Base-by-base conservation (phyloP, 768 basidiomycete species). In the Coprinellus aureogranulatus region DNA sequence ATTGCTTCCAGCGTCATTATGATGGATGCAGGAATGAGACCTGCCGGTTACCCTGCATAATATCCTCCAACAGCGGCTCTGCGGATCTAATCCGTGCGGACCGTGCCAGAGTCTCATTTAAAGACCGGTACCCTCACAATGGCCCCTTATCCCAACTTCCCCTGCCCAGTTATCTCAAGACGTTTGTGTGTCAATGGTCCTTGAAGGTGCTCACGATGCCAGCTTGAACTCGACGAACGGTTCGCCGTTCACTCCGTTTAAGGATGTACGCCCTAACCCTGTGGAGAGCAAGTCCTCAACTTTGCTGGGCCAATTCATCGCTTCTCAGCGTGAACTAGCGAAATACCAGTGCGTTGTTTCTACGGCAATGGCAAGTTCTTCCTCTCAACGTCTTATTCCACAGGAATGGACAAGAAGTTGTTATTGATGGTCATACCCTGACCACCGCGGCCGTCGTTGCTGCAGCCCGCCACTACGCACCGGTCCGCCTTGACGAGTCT, bases 371-470 rank as follows among this genome's bases (percentile, higher is more conserved):
- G 76, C 37, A 81, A 81, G 4, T 70, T 79, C 22, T 81, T 82
- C 1, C 47, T 57, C 76, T 77, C 61, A 67, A 72, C 22, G 66
- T n/a, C n/a, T n/a, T n/a, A 75, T 10, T 44, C 62, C n/a, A 69
- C 26, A 84, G 89, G 68, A 68, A 73, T 30, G 81, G 85, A 9
- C 72, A 74, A n/a, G 59, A 81, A 10, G 76, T 91, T 61, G 72
- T 77, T 27, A 76, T 92, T 59, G 81, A 85, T 48, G 90, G 90
- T 12, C 75, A 85, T 58, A 79, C 72, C 12, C 77, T 92, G 40
- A 81, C 87, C 3, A 79, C 90, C 42, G 78, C 87, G 1, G 87
- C 85, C 28, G 81, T 92, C 23, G 76, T 82, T 26, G 88, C 87
- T 14, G 77, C 84, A 28, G 86, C 90, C 6, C 83, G 89, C 34